phyloP scores from a whole-genome alignment of 192 early-diverging fungal genomes.

The Rhizoclosmatium globosum region DNA sequence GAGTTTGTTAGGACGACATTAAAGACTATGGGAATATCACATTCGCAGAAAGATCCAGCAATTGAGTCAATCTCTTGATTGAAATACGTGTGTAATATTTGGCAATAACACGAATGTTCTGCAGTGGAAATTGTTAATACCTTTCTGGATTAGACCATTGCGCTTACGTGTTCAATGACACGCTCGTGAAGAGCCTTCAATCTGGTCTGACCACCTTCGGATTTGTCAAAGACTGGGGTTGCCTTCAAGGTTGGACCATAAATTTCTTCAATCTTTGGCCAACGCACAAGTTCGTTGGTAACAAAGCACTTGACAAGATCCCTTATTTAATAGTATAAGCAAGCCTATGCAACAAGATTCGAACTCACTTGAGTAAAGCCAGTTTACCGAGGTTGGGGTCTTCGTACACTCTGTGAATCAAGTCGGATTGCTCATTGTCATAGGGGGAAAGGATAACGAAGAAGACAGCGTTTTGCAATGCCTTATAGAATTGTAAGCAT shows the following conservation, averaged over 20 bases:
- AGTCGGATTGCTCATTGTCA: conserved; percentile 95
- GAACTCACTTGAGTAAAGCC: conserved; percentile 71
- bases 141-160: conserved; percentile 2
- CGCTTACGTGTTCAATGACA: conserved; percentile 91
- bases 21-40: conserved; percentile 44
- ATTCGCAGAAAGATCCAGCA: conserved; percentile 83
- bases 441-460: conserved; percentile 91
- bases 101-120: conserved; percentile 96
- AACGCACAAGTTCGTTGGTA: conserved; percentile 92
- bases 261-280: conserved; percentile 91
- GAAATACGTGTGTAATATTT: conserved; percentile 94
- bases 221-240: conserved; percentile 76
- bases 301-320: conserved; percentile 90
- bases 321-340: conserved; percentile 49
- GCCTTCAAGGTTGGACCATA: conserved; percentile 81
- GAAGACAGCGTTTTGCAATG: conserved; percentile 81
- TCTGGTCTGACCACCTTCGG: conserved; percentile 80
- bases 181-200: conserved; percentile 89
- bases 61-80: conserved; percentile 83
- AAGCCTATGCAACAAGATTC: conserved; percentile 10
- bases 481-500: conserved; percentile 41
- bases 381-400: conserved; percentile 85
- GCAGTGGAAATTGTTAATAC: conserved; percentile 2
- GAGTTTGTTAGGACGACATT: conserved; percentile 3
- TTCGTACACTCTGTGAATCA: conserved; percentile 84